Percentiles rank a stretch among this genome's conserved stretches.
Evolutionary conservation across 768 basidiomycete species (phyloP).

Genomic region (Leccinum longicurvipes): DNA sequence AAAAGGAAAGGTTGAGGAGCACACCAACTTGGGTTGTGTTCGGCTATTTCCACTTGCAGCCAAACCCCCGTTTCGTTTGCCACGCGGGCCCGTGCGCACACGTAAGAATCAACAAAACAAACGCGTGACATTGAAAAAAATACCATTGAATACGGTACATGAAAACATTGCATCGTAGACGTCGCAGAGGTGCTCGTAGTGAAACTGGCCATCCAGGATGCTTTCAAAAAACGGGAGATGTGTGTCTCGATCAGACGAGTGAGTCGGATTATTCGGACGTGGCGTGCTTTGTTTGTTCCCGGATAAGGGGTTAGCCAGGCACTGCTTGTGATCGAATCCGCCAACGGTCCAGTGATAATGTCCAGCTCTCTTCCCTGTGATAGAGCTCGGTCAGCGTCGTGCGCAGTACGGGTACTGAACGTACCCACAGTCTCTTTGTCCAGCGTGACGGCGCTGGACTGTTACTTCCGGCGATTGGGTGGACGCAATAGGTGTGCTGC

Average conservation of each 20-base stretch:
- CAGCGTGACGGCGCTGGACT: background rate
- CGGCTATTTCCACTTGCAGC: slow-evolving; percentile 39
- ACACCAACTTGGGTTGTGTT: slow-evolving; percentile 38
- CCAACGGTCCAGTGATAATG: slow-evolving; percentile 9
- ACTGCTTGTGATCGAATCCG: slow-evolving; percentile 25
- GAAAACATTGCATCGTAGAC: slow-evolving; percentile 21
- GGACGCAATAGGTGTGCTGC: slow-evolving; percentile 16
- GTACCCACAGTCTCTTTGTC: slow-evolving; percentile 8
- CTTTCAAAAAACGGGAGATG: slow-evolving; percentile 10
- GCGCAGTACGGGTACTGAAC: slow-evolving; percentile 1
- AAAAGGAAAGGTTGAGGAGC: slow-evolving; percentile 40
- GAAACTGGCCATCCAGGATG: slow-evolving; percentile 10
- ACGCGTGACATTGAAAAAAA: slow-evolving; percentile 30
- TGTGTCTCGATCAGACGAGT: background rate
- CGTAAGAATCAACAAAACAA: slow-evolving; percentile 37
- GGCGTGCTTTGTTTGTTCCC: slow-evolving; percentile 31
- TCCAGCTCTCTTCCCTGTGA: background rate
- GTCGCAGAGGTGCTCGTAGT: slow-evolving; percentile 18
- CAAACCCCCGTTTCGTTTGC: slow-evolving; percentile 38
- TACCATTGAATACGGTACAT: slow-evolving; percentile 31
- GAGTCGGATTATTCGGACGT: slow-evolving; percentile 12
- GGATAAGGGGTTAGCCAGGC: slow-evolving; percentile 28
- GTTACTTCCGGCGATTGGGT: slow-evolving; percentile 23
- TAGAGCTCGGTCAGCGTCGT: slow-evolving; percentile 3
- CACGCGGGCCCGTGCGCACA: slow-evolving; percentile 39